Base-by-base conservation (phyloP, 768 basidiomycete genomes). In the Termitomyces heimii region DNA sequence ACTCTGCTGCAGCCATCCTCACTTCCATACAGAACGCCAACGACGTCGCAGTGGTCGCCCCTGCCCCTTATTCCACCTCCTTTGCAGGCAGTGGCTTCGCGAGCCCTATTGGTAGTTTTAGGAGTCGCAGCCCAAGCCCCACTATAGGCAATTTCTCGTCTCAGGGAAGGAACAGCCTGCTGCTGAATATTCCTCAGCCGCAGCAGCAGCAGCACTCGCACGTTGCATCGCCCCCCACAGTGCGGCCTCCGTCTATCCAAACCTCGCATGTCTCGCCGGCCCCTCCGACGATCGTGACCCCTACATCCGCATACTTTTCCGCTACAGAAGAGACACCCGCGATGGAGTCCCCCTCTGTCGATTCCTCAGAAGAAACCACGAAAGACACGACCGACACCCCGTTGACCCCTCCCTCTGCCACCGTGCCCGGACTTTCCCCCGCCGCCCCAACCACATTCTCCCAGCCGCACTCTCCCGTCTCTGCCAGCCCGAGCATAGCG, bases 1-100 rank as follows among this genome's bases (percentile, higher is more conserved):
- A 93, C 63, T 84, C 83, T 57, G 93, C 93, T 2, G 89, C 92
- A 1, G 82, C 85, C 22, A 80, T 92, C 31, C 81, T 94, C 37
- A 68, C 84, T 5, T 72, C 74, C 4, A 61, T 70, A 61, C 63
- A 72, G 61, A 59, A 74, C 67, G 54, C 74, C 37, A 79, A 81
- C 61, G 79, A 82, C 10, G 77, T 90, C n/a, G 71, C 84, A 0
- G 83, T 89, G n/a, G 74, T 85, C 14, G 77, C 85, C 0, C 86
- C 85, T 3, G 76, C 70, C 42, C 61, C 64, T 46, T 57, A 60
- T 24, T 34, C 45, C 44, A 20, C 56, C 39, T 49, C 62, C 24
- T 55, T 64, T 60, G 56, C 60, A 43, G 67, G 73, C 51, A 86
- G 84, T 60, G 86, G 85, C 0, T 79, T 88, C 56, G 81, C 83